Evolutionary conservation across 2,329 filamentous ascomycete species (phyloP).

Genomic region (Alternaria postmessia): DNA sequence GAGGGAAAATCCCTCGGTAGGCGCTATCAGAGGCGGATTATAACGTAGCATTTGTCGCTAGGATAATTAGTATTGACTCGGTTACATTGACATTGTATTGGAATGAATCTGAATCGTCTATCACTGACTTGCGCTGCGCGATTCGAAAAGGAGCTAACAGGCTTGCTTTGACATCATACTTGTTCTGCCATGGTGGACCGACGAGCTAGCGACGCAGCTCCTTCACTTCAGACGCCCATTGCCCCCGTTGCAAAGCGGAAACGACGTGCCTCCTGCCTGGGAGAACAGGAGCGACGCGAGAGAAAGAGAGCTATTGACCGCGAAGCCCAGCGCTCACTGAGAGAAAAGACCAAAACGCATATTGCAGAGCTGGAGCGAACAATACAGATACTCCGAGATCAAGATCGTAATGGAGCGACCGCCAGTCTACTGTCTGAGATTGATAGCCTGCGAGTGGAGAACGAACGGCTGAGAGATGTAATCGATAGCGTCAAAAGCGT

Average conservation of each 20-base stretch:
- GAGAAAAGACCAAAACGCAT: constrained; percentile 50
- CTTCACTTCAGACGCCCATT: constrained; percentile 26
- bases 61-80: constrained; percentile 16
- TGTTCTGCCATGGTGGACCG: constrained; percentile 3
- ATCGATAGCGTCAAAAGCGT: constrained; percentile 48
- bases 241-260: constrained; percentile 45
- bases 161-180: constrained; percentile 14
- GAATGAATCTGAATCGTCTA: not conserved
- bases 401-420: constrained; percentile 45
- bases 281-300: constrained; percentile 47
- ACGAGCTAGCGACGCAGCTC: constrained; percentile 36
- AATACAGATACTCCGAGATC: constrained; percentile 45
- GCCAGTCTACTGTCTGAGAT: constrained; percentile 44
- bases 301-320: constrained; percentile 48
- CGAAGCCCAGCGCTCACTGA: constrained; percentile 46
- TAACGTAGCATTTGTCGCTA: not conserved
- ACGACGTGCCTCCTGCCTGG: constrained; percentile 43
- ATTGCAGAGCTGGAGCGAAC: constrained; percentile 49
- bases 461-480: constrained; percentile 43
- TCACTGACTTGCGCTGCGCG: constrained; percentile 20
- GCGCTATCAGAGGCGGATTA: constrained; percentile 3
- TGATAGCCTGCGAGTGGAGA: constrained; percentile 42
- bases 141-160: constrained; percentile 11
- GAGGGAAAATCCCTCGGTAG: constrained; percentile 16
- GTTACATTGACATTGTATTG: constrained; percentile 14